Evolutionary conservation across 2,329 filamentous ascomycete species (phyloP), one percentile per base, ranked within the genome.

Genomic region (Apiospora arundinis): DNA sequence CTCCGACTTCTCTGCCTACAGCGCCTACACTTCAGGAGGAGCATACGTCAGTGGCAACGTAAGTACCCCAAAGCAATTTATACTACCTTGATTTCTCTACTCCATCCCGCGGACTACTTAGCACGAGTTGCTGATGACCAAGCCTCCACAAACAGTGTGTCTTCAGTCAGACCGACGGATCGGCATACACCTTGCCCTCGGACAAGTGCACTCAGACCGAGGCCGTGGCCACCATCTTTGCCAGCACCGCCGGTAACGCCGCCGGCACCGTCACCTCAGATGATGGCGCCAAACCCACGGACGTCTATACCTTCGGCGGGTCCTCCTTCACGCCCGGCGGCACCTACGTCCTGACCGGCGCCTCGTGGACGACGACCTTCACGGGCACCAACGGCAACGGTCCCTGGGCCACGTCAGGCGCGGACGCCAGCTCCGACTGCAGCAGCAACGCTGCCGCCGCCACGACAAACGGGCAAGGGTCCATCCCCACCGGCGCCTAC

Each of bases 311-410:
- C 44, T 48, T 37, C 16, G 23, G 21, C 25, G 42, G 44, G 25
- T 32, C 42, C n/a, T 37, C 65, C 23, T 48, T 46, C 42, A 32
- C 42, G 65, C 12, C 65, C 42, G 40, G 65, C 65, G 65, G 65
- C 23, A 67, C 65, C 42, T 67, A 67, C 65, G 23, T 67, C 42
- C 52, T 37, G 28, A 60, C 52, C 7, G 52, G 52, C 28, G 25
- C 12, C 52, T 60, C 52, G 28, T 60, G 52, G 52, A 60, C 52
- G 52, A 60, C 52, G 52, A 37, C 52, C 28, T 45, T 67, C 65
- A 67, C 65, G 42, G 65, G 25, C 23, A 46, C 42, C 42, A 45
- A 42, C 40, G 42, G 42, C 65, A 28, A 46, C 44, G n/a, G 66
- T 8, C 16, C 56, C 8, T 63, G 56, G 56, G 32, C 56, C 21